Evolutionary conservation across 345 rosid species (phyloP), one percentile per base, ranked within the genome.

Genomic region (Eucalyptus coolabah): DNA sequence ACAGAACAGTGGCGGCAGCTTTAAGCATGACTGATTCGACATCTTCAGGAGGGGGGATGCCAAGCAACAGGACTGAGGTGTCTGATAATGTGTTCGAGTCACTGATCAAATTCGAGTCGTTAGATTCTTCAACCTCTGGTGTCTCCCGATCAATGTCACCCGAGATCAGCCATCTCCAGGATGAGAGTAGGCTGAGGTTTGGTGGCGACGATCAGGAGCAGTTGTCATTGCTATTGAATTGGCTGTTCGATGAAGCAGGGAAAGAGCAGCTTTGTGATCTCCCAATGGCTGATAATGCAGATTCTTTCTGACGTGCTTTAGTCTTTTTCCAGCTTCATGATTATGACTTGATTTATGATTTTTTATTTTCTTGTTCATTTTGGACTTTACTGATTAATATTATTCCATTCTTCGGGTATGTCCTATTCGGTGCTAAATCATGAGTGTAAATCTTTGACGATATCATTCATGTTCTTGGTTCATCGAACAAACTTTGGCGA

Each of bases 151-250:
- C 91, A 2, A 45, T 85, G 90, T 90, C 93, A 67, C 92, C 90
- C 9, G 92, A 89, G 51, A 86, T 82, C 44, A 26, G 86, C 89
- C 86, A 69, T 69, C 63, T 89, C 88, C 91, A 87, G 77, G 90
- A 87, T 34, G 92, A 90, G 80, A 59, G 91, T 88, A 91, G 72
- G 59, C 83, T 89, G 56, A 85, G 45, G 88, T 81, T 60, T 47
- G 50, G 45, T 24, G 88, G 89, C 30, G 47, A 77, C 9, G 83
- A 77, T 40, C 83, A 40, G 45, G 83, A 77, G 83, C 83, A 77
- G 19, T 44, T 91, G 45, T 90, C 93, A 18, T 69, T 88, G 89
- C 83, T 92, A 45, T 92, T 91, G 63, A 91, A 88, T 50, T 92
- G 94, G 93, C 89, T 91, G 10, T 83, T 91, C 18, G 92, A 87